Conservation (phyloP, 495 filamentous ascomycete species). For the Cryomyces minteri region DNA sequence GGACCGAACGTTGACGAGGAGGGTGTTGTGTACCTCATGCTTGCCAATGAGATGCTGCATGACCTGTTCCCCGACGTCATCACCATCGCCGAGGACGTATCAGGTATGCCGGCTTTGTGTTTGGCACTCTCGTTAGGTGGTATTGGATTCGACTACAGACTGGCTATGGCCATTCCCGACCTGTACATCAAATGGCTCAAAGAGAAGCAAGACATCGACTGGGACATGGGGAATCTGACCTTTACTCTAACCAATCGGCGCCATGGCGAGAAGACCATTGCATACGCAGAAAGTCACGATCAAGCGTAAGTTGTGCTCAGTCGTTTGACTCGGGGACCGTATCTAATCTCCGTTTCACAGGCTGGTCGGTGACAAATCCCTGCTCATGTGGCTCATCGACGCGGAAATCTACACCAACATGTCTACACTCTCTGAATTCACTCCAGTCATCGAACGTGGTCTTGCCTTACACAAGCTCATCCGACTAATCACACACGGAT, state of each 20-base stretch:
- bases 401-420: constrained; percentile 96
- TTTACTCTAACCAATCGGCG: constrained; percentile 82
- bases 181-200: constrained; percentile 99
- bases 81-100: constrained; percentile 93
- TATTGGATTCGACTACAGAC: constrained; percentile 89
- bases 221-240: constrained; percentile 75
- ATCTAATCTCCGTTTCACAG: constrained; percentile 30
- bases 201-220: constrained; percentile 77
- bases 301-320: constrained; percentile 62
- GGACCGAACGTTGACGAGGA: constrained; percentile 85
- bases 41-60: constrained; percentile 95
- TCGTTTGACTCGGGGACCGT: neutral
- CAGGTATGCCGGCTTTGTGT: constrained; percentile 92
- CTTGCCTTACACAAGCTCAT: constrained; percentile 95
- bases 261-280: constrained; percentile 96
- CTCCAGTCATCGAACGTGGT: constrained; percentile 78
- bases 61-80: constrained; percentile 66
- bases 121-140: constrained; percentile 70
- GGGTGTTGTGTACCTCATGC: constrained; percentile 85
- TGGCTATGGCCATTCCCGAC: constrained; percentile 96
- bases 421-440: constrained; percentile 68
- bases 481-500: constrained; percentile 73
- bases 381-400: constrained; percentile 97
- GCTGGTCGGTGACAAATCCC: constrained; percentile 85
- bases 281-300: constrained; percentile 92